phyloP scores from a whole-genome alignment of 129 eudicot genomes.

The Artemisia tridentata region DNA sequence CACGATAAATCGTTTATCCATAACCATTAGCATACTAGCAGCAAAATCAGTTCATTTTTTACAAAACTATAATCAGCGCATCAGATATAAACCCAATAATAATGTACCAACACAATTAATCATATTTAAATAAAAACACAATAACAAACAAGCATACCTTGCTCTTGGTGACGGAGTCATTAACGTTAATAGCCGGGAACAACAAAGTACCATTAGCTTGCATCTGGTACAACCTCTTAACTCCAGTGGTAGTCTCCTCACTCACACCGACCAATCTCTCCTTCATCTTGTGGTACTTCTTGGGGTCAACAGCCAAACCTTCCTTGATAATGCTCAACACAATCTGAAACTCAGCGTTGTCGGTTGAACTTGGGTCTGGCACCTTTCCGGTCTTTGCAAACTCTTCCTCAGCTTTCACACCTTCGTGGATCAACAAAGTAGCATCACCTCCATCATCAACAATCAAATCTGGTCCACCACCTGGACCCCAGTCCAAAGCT shows the following conservation, averaged over 20 bases:
- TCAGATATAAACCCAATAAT: too few species aligned
- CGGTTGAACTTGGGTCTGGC: constrained; percentile 66
- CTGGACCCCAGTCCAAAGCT: constrained; percentile 79
- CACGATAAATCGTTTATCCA: background rate
- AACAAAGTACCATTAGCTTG: constrained; percentile 19
- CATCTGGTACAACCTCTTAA: constrained; percentile 67
- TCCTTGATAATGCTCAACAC: constrained; percentile 62
- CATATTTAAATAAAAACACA: background rate
- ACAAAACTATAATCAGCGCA: too few species aligned
- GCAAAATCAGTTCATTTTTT: too few species aligned
- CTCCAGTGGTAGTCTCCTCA: constrained; percentile 96
- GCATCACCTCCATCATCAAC: constrained; percentile 84
- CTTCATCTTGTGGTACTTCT: constrained; percentile 78
- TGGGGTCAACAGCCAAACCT: constrained; percentile 52
- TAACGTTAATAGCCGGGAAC: constrained; percentile 16
- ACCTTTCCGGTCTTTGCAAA: constrained; percentile 50
- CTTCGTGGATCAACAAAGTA: constrained; percentile 70
- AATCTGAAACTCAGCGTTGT: constrained; percentile 73
- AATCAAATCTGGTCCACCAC: constrained; percentile 69
- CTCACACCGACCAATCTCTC: constrained; percentile 80
- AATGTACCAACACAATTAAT: too few species aligned
- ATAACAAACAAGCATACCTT: constrained; percentile 46
- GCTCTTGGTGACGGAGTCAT: constrained; percentile 40
- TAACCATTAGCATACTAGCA: background rate
- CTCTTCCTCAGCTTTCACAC: constrained; percentile 85